A percentile compares a stretch with the other conserved stretches of the same genome.
These are phyloP conservation scores for Alternaria conjuncta DNA, from an alignment of 2,329 filamentous ascomycete species.

Conservation along the genomic window DNA sequence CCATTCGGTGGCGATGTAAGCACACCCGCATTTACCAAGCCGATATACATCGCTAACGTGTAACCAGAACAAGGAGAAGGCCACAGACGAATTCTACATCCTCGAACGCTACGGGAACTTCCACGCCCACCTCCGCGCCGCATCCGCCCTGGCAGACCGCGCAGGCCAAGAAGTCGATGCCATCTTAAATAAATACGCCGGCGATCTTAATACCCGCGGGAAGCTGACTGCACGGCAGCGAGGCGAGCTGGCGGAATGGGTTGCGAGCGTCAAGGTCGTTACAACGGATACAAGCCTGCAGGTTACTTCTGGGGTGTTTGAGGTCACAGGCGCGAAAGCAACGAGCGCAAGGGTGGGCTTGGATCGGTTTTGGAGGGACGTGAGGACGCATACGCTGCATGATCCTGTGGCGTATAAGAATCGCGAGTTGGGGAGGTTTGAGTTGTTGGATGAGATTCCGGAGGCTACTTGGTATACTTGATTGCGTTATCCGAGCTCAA, in stretches of 20 bases:
- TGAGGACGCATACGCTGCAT: conserved; percentile 70
- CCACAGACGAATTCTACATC: conserved; percentile 70
- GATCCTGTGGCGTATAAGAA: conserved; percentile 74
- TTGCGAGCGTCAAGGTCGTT: conserved; percentile 68
- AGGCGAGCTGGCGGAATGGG: conserved; percentile 67
- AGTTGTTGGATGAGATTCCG: conserved; percentile 63
- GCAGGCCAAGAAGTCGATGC: conserved; percentile 58
- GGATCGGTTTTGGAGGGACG: conserved; percentile 70
- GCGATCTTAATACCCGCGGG: conserved; percentile 44
- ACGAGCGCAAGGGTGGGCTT: conserved; percentile 65
- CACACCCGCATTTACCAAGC: background rate
- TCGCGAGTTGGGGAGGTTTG: conserved; percentile 64
- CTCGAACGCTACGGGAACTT: conserved; percentile 70
- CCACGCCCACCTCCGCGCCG: conserved; percentile 66
- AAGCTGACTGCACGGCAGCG: conserved; percentile 59
- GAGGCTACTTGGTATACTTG: conserved; percentile 68
- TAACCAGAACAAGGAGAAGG: conserved; percentile 59
- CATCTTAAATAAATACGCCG: conserved; percentile 54
- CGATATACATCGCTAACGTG: conserved; percentile 1
- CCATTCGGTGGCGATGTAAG: conserved; percentile 64
- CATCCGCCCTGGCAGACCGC: conserved; percentile 64
- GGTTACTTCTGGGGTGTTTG: conserved; percentile 68
- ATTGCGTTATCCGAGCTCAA: no score
- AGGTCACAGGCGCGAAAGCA: conserved; percentile 66
- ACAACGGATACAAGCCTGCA: conserved; percentile 65